phyloP scores from a whole-genome alignment of 768 basidiomycete species.

The Trametes coccinea region DNA sequence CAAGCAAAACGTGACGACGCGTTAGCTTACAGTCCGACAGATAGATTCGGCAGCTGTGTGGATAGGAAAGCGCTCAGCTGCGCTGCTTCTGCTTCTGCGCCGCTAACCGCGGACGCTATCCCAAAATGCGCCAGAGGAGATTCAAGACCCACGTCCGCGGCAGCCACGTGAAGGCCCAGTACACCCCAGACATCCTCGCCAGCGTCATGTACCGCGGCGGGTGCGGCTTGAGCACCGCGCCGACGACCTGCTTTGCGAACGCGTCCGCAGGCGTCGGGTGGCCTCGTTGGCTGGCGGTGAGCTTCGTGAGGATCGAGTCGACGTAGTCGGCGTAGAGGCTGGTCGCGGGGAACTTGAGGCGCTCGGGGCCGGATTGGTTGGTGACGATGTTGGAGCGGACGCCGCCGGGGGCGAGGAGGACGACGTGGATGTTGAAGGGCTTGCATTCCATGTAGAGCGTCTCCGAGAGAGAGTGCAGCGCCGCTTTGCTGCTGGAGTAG shows the following conservation, averaged over 20 bases:
- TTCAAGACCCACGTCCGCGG: slow-evolving; percentile 23
- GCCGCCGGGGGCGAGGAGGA: slow-evolving; percentile 67
- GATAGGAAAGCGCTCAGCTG: no score
- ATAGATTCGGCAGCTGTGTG: no score
- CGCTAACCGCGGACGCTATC: neutral
- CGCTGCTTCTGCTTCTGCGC: neutral
- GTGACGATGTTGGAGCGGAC: slow-evolving; percentile 64
- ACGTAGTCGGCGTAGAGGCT: slow-evolving; percentile 58
- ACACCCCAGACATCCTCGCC: slow-evolving; percentile 10
- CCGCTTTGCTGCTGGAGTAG: slow-evolving; percentile 60
- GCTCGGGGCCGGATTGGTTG: slow-evolving; percentile 41
- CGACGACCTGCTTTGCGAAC: slow-evolving; percentile 19
- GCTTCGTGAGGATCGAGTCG: slow-evolving; percentile 53
- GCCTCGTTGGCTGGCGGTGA: slow-evolving; percentile 49
- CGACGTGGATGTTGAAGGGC: slow-evolving; percentile 68
- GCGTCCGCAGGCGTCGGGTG: slow-evolving; percentile 18
- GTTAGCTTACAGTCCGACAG: no score
- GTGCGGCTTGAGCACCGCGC: slow-evolving; percentile 4
- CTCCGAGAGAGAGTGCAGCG: slow-evolving; percentile 59
- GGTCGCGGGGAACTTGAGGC: slow-evolving; percentile 47
- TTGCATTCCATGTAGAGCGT: slow-evolving; percentile 72
- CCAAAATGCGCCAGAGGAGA: slow-evolving; percentile 19
- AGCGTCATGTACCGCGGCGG: slow-evolving; percentile 23
- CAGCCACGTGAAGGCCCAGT: slow-evolving; percentile 22
- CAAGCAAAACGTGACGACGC: no score